Base-by-base conservation (phyloP, 331 rosid species). In the Malus hybrid region DNA sequence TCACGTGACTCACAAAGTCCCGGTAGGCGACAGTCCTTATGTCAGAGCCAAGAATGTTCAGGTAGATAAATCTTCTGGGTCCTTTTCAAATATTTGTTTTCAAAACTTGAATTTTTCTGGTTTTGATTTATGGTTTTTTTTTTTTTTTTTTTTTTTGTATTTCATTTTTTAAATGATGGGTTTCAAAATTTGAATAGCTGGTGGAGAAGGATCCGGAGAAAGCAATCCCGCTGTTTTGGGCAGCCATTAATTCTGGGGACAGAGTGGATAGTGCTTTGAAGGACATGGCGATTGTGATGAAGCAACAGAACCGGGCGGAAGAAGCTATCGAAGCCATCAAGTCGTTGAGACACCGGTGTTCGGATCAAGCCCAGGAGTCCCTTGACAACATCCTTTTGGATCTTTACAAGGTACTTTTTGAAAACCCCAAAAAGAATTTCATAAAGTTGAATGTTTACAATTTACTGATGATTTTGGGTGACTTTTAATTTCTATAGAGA, bases 231-330 rank as follows among this genome's bases (percentile, higher is more conserved):
- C 79, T 94, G 68, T 94, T 94, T 70, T 94, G 99, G 99, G 92
- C 99, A 2, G 97, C 99, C 66, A 94, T 94, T 57, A 94, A 94
- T 46, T 88, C 97, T 0, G 97, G 97, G 57, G 99, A 94, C 53
- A 90, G 99, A 79, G 99, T 94, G 50, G 99, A 94, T 16, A 92
- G 97, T 82, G 99, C 99, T 75, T 74, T 94, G 63, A 94, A 94
- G 76, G 99, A 94, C 68, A 94, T 94, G 99, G 99, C 99, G 16
- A 94, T 94, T 73, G 99, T 94, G 30, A 94, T 94, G 99, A 94
- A 94, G 82, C 97, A 94, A 66, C 99, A 92, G 79, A 94, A 92
- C 76, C 81, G 97, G 77, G 92, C 97, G 19, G 97, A 92, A 68
- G 99, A 92, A 84, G 99, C 99, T n/a, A 87, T 94, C 63, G 97